A percentile compares a stretch with the other conserved stretches of the same genome.
Conservation (phyloP, 2,329 filamentous ascomycete genomes). For the Clarireedia paspali region DNA sequence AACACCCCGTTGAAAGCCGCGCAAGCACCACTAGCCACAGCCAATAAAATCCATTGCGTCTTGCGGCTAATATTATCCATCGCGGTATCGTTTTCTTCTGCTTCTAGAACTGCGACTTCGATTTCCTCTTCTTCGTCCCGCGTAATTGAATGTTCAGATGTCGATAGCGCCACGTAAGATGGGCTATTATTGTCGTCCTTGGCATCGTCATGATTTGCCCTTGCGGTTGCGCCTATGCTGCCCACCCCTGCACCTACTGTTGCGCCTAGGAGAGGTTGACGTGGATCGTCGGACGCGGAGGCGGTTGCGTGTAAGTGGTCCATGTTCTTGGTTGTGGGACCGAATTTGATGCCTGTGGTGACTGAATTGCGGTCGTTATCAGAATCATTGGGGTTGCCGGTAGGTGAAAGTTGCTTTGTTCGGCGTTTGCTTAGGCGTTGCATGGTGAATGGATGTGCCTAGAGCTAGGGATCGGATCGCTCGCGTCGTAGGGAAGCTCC, state of each 20-base stretch:
- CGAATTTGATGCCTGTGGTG: neutral
- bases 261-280: slow-evolving; percentile 10
- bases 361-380: neutral
- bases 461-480: neutral
- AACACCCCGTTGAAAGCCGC: slow-evolving; percentile 69
- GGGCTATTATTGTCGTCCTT: neutral
- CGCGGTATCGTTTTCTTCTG: slow-evolving; percentile 1
- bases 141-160: neutral
- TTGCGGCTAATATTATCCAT: slow-evolving; percentile 32
- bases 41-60: slow-evolving; percentile 57
- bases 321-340: neutral
- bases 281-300: slow-evolving; percentile 7
- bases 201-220: neutral
- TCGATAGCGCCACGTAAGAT: neutral
- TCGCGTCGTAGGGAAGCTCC: neutral
- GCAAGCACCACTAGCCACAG: slow-evolving; percentile 66
- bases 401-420: neutral
- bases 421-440: slow-evolving; percentile 6
- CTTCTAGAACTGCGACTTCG: neutral
- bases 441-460: neutral
- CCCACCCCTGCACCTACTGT: neutral
- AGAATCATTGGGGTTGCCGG: neutral
- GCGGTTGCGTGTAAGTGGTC: neutral
- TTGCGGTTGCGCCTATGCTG: neutral
- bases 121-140: neutral